These are phyloP conservation scores for Trichosporon sp. DNA, from an alignment of 1,284 basidiomycete species.

Conservation along the genomic window DNA sequence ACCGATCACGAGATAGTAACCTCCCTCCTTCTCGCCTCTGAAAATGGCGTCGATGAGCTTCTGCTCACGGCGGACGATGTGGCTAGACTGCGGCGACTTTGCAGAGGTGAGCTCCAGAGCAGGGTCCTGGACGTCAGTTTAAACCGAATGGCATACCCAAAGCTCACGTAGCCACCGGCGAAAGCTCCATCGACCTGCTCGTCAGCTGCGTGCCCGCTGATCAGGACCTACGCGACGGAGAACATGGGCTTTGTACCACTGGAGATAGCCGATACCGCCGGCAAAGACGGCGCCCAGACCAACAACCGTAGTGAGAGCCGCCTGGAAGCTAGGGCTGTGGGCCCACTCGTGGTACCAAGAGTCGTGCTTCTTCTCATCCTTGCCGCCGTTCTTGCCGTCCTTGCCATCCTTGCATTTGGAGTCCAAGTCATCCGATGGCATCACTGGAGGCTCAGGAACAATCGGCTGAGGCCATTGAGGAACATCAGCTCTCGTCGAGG, in stretches of 20 bases:
- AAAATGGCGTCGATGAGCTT: slow-evolving; percentile 75
- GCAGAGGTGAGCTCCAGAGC: slow-evolving; percentile 68
- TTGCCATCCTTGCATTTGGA: slow-evolving; percentile 12
- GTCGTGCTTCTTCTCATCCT: slow-evolving; percentile 18
- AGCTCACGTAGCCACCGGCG: slow-evolving; percentile 48
- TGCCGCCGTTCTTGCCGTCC: slow-evolving; percentile 8
- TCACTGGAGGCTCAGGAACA: slow-evolving; percentile 43
- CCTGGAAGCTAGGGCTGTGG: slow-evolving; percentile 50
- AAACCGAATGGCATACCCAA: neutral
- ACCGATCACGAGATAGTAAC: slow-evolving; percentile 75
- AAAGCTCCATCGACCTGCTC: slow-evolving; percentile 52
- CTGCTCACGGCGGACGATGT: slow-evolving; percentile 72
- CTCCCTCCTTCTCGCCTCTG: slow-evolving; percentile 68
- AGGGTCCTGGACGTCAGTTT: slow-evolving; percentile 66
- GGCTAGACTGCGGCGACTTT: slow-evolving; percentile 61
- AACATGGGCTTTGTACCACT: slow-evolving; percentile 78
- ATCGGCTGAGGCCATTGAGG: slow-evolving; percentile 46
- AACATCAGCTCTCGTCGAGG: slow-evolving; percentile 28
- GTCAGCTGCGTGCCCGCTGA: neutral
- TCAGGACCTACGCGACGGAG: slow-evolving; percentile 65
- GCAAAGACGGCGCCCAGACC: slow-evolving; percentile 52
- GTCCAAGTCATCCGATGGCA: slow-evolving; percentile 37
- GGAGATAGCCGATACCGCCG: slow-evolving; percentile 67
- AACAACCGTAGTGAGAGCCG: slow-evolving; percentile 54
- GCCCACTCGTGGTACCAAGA: slow-evolving; percentile 48